A percentile compares a stretch with the other conserved stretches of the same genome.
phyloP scores from a whole-genome alignment of 2,329 filamentous ascomycete genomes.

The Epichloe elymi region DNA sequence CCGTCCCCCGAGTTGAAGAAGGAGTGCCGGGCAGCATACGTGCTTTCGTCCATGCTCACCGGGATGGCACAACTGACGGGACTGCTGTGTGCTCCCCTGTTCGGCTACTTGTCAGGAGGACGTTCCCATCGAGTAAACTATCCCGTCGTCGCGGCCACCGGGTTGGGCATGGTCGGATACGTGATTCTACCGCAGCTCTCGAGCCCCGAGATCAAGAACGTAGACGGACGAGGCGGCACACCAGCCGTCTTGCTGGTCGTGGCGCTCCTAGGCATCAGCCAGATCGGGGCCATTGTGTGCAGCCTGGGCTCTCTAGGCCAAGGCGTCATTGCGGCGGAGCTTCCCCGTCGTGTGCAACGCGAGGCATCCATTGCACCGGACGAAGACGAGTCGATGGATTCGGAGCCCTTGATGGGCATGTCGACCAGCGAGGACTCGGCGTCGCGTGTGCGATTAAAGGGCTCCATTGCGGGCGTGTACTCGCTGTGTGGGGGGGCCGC shows the following conservation, averaged over 20 bases:
- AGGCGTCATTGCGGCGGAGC: constrained; percentile 52
- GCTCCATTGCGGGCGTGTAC: constrained; percentile 89
- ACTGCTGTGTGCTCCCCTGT: constrained; percentile 75
- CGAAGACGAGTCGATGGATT: constrained; percentile 22
- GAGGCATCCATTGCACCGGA: constrained; percentile 19
- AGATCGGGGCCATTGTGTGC: constrained; percentile 94
- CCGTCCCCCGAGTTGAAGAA: constrained; percentile 62
- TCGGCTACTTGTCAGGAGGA: constrained; percentile 74
- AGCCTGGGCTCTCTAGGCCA: constrained; percentile 78
- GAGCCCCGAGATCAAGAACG: constrained; percentile 59
- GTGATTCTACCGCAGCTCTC: constrained; percentile 58
- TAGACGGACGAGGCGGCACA: constrained; percentile 52
- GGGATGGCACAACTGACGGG: constrained; percentile 82
- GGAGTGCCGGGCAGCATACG: constrained; percentile 75
- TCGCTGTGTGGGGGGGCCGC: constrained; percentile 81
- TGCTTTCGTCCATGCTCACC: constrained; percentile 74
- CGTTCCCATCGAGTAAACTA: constrained; percentile 53
- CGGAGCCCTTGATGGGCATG: constrained; percentile 25
- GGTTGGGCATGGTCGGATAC: constrained; percentile 69
- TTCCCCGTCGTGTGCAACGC: constrained; percentile 15
- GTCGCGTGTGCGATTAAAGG: constrained; percentile 58
- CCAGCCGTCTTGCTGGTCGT: constrained; percentile 63
- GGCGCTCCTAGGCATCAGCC: constrained; percentile 73
- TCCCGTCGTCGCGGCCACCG: constrained; percentile 59
- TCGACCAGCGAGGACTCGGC: constrained; percentile 19